A percentile compares a stretch with the other conserved stretches of the same genome.
Conservation (phyloP, 2,329 filamentous ascomycete species). For the Paecilomyces sp. region DNA sequence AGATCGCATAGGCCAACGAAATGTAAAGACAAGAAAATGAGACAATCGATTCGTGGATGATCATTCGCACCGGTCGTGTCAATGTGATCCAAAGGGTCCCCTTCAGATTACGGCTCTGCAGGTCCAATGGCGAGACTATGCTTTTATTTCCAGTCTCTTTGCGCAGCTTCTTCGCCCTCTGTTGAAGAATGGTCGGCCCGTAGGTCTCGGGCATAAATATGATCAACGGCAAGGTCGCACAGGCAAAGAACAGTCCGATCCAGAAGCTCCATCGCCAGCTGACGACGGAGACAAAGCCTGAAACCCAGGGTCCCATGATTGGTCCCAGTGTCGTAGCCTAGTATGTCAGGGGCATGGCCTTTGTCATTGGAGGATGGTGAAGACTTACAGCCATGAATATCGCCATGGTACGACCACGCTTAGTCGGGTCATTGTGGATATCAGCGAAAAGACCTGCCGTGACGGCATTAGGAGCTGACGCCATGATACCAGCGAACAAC, state of each 20-base stretch:
- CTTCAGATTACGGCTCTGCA: constrained; percentile 47
- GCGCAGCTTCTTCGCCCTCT: constrained; percentile 52
- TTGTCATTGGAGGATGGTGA: not conserved
- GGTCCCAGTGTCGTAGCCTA: constrained; percentile 36
- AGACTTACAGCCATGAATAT: constrained; percentile 35
- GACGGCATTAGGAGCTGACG: constrained; percentile 38
- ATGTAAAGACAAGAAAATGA: constrained; percentile 63
- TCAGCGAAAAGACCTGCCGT: constrained; percentile 42
- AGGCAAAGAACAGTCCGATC: constrained; percentile 62
- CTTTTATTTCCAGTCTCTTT: constrained; percentile 49
- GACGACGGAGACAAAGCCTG: constrained; percentile 37
- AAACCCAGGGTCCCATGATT: constrained; percentile 36
- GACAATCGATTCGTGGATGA: constrained; percentile 64
- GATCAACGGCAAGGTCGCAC: constrained; percentile 50
- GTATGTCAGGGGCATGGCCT: not conserved
- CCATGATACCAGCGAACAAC: constrained; percentile 38
- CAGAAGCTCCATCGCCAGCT: constrained; percentile 45
- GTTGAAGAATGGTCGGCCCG: constrained; percentile 51
- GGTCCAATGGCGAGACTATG: constrained; percentile 56
- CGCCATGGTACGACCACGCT: constrained; percentile 34
- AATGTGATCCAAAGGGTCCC: constrained; percentile 54
- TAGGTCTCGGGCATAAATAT: constrained; percentile 60
- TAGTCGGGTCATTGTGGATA: constrained; percentile 38
- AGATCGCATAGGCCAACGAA: constrained; percentile 60
- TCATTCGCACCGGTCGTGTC: constrained; percentile 65